Evolutionary conservation across 2,329 filamentous ascomycete species (phyloP).

Genomic region (Neofusicoccum laricinum): DNA sequence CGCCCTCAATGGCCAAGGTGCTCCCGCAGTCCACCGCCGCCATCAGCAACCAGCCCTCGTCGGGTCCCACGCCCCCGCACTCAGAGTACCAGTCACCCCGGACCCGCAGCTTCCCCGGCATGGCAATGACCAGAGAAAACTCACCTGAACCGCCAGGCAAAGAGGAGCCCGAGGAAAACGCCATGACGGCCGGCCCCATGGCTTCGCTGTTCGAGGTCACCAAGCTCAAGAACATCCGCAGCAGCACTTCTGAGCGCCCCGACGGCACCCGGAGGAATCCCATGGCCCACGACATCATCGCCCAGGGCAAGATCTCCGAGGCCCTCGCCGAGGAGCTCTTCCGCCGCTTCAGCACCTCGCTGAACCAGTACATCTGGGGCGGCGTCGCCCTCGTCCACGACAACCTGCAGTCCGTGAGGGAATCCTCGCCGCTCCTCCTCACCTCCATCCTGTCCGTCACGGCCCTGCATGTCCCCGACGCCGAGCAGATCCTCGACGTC

Average conservation of each 20-base stretch:
- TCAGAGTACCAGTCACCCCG: slow-evolving; percentile 26
- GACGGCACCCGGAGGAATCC: slow-evolving; percentile 22
- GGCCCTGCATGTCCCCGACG: slow-evolving; percentile 29
- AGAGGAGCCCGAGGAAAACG: slow-evolving; percentile 9
- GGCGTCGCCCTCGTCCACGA: slow-evolving; percentile 30
- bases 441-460: slow-evolving; percentile 30
- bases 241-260: slow-evolving; percentile 25
- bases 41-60: slow-evolving; percentile 7
- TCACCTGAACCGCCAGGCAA: slow-evolving; percentile 25
- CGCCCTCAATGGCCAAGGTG: slow-evolving; percentile 19
- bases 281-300: slow-evolving; percentile 31
- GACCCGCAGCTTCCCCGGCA: slow-evolving; percentile 27
- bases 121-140: slow-evolving; percentile 35
- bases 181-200: slow-evolving; percentile 28
- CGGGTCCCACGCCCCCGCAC: slow-evolving; percentile 24
- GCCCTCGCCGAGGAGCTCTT: slow-evolving; percentile 31
- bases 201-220: slow-evolving; percentile 33
- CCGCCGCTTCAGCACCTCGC: slow-evolving; percentile 28
- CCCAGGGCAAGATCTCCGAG: slow-evolving; percentile 27
- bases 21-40: not conserved
- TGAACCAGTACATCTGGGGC: slow-evolving; percentile 33
- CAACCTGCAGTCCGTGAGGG: slow-evolving; percentile 28
- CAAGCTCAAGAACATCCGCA: slow-evolving; percentile 31
- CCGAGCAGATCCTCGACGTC: slow-evolving; percentile 28
- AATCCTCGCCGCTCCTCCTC: slow-evolving; percentile 31